Conservation (phyloP, 331 rosid species). For the Quercus lobata region DNA sequence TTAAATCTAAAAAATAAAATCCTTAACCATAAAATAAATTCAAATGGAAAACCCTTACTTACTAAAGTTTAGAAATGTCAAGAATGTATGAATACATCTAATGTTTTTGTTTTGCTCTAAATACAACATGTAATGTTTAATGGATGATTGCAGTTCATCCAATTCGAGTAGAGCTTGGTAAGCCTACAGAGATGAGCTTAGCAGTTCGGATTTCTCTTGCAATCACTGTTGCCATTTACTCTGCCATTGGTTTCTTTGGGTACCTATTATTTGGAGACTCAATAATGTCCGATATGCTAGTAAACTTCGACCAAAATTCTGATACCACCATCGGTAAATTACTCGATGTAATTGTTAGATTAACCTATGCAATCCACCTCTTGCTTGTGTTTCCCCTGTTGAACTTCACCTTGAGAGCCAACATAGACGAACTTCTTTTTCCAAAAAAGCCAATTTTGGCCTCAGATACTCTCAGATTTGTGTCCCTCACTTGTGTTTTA, state of each 20-base stretch:
- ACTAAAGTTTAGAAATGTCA: too few species aligned
- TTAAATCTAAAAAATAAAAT: too few species aligned
- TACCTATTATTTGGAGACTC: constrained; percentile 88
- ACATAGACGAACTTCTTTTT: constrained; percentile 75
- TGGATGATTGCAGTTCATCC: constrained; percentile 73
- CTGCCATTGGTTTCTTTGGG: constrained; percentile 73
- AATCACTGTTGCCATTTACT: constrained; percentile 66
- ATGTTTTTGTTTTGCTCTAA: too few species aligned
- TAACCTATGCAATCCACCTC: constrained; percentile 86
- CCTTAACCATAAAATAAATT: too few species aligned
- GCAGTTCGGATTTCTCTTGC: constrained; percentile 66
- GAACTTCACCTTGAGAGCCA: constrained; percentile 81
- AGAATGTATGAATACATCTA: too few species aligned
- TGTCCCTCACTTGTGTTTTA: constrained; percentile 48
- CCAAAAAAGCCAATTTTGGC: constrained; percentile 46
- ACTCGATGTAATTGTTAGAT: constrained; percentile 55
- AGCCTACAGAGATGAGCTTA: constrained; percentile 59
- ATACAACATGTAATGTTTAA: neutral
- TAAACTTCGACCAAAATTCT: constrained; percentile 67
- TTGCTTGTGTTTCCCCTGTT: constrained; percentile 82
- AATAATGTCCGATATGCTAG: constrained; percentile 66
- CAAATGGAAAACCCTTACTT: too few species aligned
- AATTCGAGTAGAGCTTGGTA: constrained; percentile 72
- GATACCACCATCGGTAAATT: constrained; percentile 54
- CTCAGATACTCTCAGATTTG: constrained; percentile 64